These are phyloP conservation scores for Cairneyella variabilis DNA, from an alignment of 495 filamentous ascomycete genomes.

Conservation along the genomic window DNA sequence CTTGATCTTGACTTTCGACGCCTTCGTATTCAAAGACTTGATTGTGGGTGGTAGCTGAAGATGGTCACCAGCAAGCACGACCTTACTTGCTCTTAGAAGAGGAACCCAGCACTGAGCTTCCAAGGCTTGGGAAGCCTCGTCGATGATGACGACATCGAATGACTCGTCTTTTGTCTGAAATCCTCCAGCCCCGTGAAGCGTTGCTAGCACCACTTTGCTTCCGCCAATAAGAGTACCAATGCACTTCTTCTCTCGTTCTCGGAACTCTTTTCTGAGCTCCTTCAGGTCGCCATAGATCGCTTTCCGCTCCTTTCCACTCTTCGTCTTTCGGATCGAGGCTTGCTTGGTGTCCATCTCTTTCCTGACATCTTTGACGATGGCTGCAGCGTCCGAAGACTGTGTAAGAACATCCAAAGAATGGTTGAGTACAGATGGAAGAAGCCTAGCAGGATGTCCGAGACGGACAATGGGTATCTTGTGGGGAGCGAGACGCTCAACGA, in stretches of 20 bases:
- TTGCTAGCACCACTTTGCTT: slow-evolving; percentile 87
- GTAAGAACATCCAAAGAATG: slow-evolving; percentile 94
- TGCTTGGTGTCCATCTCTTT: slow-evolving; percentile 93
- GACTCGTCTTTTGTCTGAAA: slow-evolving; percentile 73
- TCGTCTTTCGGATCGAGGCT: slow-evolving; percentile 80
- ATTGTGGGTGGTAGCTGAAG: slow-evolving; percentile 92
- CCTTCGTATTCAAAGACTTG: slow-evolving; percentile 68
- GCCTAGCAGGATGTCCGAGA: slow-evolving; percentile 86
- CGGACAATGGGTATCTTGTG: slow-evolving; percentile 84
- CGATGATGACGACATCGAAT: slow-evolving; percentile 93
- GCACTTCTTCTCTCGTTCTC: slow-evolving; percentile 78
- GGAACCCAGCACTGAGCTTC: slow-evolving; percentile 99
- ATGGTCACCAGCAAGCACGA: slow-evolving; percentile 91
- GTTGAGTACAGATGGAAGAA: slow-evolving; percentile 82
- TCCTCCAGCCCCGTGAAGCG: slow-evolving; percentile 87
- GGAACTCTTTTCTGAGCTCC: slow-evolving; percentile 81
- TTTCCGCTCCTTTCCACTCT: slow-evolving; percentile 71
- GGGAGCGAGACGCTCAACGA: slow-evolving; percentile 86
- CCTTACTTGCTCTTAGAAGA: slow-evolving; percentile 72
- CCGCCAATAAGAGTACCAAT: slow-evolving; percentile 68
- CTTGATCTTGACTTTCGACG: slow-evolving; percentile 20
- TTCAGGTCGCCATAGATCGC: slow-evolving; percentile 83
- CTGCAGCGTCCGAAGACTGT: slow-evolving; percentile 81
- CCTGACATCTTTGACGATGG: slow-evolving; percentile 86
- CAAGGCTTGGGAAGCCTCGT: slow-evolving; percentile 92